Evolutionary conservation across 495 filamentous ascomycete species (phyloP), one percentile per base, ranked within the genome.

Genomic region (Eremomyces bilateralis): DNA sequence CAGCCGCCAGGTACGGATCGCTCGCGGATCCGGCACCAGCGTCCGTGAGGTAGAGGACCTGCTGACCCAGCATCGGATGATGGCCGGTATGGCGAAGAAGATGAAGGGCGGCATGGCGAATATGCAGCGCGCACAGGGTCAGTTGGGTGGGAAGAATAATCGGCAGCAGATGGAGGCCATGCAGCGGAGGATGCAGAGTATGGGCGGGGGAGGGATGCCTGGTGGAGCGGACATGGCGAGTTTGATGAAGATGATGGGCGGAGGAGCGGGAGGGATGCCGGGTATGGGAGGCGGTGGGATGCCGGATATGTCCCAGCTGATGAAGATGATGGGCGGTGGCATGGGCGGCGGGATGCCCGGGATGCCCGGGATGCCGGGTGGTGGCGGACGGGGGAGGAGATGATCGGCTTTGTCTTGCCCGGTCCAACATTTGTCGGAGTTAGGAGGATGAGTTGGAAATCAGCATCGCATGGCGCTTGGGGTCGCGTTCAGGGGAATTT

Each of bases 1-100:
- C 8, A 79, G 79, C 29, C 77, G 88, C 10, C 93, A 94, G 78
- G 91, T 85, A 29, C 69, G 88, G 17, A 72, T 99, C 19, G 88
- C 90, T 2, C 65, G 69, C 33, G 88, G 88, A 0, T 83, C 75
- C 34, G 88, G 88, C 21, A 95, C 90, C 3, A 73, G 64, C 22
- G 90, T 99, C 10, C 68, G 85, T 4, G 88, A 99, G 48, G 84
- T 99, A 19, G 90, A 99, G 52, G 88, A 99, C 40, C 57, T 99
- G n/a, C 67, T 99, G 15, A 91, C 81, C 1, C 88, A 99, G 58
- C 85, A 94, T 53, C 68, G 79, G 41, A 93, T 94, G 79, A 99
- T 99, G 88, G 82, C 81, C 21, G 80, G 80, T 21, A 93, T 97
- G 88, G 88, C 88, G 25, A 97, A 95, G 73, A 85, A 84, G 57